Evolutionary conservation across 2,329 filamentous ascomycete species (phyloP).

Genomic region (Apiospora sp.): DNA sequence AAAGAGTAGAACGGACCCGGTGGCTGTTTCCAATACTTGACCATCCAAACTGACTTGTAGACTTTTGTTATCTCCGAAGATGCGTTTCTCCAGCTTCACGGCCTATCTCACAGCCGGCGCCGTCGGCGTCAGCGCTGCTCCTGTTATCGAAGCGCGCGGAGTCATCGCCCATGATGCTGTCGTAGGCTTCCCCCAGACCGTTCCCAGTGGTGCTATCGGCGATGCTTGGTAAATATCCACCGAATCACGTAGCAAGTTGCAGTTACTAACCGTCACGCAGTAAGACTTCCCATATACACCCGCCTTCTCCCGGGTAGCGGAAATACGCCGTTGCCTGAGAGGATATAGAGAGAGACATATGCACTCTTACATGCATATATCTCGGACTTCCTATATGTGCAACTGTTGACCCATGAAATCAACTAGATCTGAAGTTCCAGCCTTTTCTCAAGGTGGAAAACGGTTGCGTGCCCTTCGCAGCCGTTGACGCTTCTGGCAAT

Average conservation of each 20-base stretch:
- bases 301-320: background rate
- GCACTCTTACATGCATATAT: background rate
- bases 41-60: background rate
- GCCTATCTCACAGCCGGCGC: conserved; percentile 26
- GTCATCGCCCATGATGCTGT: conserved; percentile 46
- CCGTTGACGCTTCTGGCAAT: conserved; percentile 58
- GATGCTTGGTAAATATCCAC: conserved; percentile 43
- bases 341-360: background rate
- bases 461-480: conserved; percentile 66
- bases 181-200: conserved; percentile 61
- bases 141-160: conserved; percentile 34
- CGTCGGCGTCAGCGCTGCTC: conserved; percentile 29
- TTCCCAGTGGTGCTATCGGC: conserved; percentile 55
- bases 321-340: background rate
- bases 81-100: conserved; percentile 30
- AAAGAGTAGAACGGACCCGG: background rate
- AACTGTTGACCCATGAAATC: background rate
- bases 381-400: background rate
- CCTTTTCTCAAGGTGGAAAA: conserved; percentile 58
- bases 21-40: background rate
- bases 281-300: background rate
- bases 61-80: background rate
- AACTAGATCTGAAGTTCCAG: conserved; percentile 58
- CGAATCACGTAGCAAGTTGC: background rate
- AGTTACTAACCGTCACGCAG: background rate